A percentile compares a stretch with the other conserved stretches of the same genome.
Conservation (phyloP, 164 flowering plant genomes). For the Buxus sempervirens region DNA sequence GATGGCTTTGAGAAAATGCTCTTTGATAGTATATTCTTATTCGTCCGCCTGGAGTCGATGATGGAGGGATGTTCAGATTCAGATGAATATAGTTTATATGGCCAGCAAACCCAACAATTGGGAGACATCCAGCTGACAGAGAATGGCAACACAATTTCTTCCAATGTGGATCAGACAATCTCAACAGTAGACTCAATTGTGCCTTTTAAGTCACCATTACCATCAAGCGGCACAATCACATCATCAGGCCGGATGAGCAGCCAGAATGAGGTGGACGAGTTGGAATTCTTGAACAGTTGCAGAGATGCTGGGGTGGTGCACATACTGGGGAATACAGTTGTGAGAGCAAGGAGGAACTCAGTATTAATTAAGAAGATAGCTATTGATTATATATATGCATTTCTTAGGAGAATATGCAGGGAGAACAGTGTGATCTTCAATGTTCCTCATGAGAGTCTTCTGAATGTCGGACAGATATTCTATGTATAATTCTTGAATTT, state of each 20-base stretch:
- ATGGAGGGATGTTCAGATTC: constrained; percentile 97
- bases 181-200: constrained; percentile 70
- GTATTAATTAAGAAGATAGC: constrained; percentile 66
- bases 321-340: constrained; percentile 81
- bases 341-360: constrained; percentile 74
- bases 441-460: constrained; percentile 82
- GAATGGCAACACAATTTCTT: constrained; percentile 30
- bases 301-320: constrained; percentile 96
- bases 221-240: constrained; percentile 18
- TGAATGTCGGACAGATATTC: constrained; percentile 84
- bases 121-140: constrained; percentile 32
- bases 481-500: constrained; percentile 44
- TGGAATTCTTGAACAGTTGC: constrained; percentile 68
- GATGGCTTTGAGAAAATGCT: constrained; percentile 92
- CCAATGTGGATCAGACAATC: constrained; percentile 37
- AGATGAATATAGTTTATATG: constrained; percentile 52
- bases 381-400: constrained; percentile 83
- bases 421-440: constrained; percentile 79
- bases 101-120: constrained; percentile 53
- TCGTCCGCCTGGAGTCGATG: constrained; percentile 83
- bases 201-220: constrained; percentile 37
- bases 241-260: constrained; percentile 48
- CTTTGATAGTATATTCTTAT: constrained; percentile 64
- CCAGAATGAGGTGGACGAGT: constrained; percentile 60
- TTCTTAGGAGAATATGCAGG: constrained; percentile 89